Evolutionary conservation across 192 early-diverging fungal species (phyloP), one percentile per base, ranked within the genome.

Genomic region (Chytriomyces sp.): DNA sequence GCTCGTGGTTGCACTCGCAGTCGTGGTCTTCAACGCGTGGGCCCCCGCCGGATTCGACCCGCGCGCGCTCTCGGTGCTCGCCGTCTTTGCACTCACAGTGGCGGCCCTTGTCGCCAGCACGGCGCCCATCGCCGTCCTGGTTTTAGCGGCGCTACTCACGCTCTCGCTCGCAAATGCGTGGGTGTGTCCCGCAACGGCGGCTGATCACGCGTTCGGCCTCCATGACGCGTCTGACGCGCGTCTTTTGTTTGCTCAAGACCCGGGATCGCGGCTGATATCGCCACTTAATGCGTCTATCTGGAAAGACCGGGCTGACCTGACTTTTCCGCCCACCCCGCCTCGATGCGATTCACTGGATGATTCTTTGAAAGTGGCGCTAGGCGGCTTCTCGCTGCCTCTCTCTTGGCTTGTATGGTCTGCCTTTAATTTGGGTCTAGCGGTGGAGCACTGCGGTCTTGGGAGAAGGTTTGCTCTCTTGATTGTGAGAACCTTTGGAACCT

Each of bases 371-470:
- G 84, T 85, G 25, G 82, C 87, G 0, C 70, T 89, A 5, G 80
- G 80, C 17, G 89, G 91, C 0, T 92, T 91, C 63, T 83, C 85
- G 1, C 86, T 85, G 61, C 82, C 82, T 0, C 77, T 92, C 0
- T 74, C 85, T 2, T 92, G 89, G 90, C 81, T 92, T 6, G 88
- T 92, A 10, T 88, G 91, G 73, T 79, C 79, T 39, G 90, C 91
- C 3, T 93, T 93, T 63, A 90, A 93, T 78, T 78, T 93, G 4
- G 91, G 91, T 22, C 25, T 65, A 32, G 64, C 71, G n/a, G 70
- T 66, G 0, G 82, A 92, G 59, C 78, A 84, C 17, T 86, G 89
- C 14, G 75, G 83, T 32, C 77, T 93, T 40, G 91, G 91, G 7
- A 79, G 83, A 36, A 82, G 92, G 22, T 59, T 92, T 12, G 86